These are phyloP conservation scores for Curvularia sp. DNA, from an alignment of 2,329 filamentous ascomycete species.

Conservation along the genomic window DNA sequence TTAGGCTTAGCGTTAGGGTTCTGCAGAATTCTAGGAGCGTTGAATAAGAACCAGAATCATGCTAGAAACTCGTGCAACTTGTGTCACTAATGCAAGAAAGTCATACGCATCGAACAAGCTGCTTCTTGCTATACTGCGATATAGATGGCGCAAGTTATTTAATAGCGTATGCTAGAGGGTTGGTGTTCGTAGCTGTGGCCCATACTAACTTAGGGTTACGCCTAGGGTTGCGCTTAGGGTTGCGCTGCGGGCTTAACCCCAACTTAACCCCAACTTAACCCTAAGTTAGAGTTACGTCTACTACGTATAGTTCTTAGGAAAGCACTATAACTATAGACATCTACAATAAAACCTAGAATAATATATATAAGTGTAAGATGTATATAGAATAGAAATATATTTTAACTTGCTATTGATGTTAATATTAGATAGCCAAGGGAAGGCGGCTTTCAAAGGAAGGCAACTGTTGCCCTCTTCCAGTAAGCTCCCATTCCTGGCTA, in stretches of 20 bases:
- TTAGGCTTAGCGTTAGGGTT: neutral
- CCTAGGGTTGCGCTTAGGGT: neutral
- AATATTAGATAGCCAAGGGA: neutral
- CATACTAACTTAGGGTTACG: neutral
- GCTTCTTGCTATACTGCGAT: too few species aligned
- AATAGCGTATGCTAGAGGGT: neutral
- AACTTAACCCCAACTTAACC: too few species aligned
- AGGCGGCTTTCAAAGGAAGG: neutral
- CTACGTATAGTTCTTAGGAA: neutral
- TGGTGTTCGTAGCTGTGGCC: neutral
- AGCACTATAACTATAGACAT: neutral
- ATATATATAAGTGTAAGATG: neutral
- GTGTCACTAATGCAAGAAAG: neutral
- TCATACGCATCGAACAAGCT: too few species aligned
- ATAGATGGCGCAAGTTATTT: neutral
- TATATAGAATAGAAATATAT: constrained; percentile 6
- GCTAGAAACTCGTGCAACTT: neutral
- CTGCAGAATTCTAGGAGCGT: neutral
- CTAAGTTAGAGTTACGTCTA: neutral
- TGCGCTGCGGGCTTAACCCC: too few species aligned
- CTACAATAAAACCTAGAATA: neutral
- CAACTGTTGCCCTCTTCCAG: neutral
- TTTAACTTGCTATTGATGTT: neutral
- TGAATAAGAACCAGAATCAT: neutral
- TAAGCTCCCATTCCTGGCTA: neutral